A percentile compares a stretch with the other conserved stretches of the same genome.
These are phyloP conservation scores for Tillandsia leiboldiana DNA, from an alignment of 176 grass and related monocot species.

Conservation along the genomic window DNA sequence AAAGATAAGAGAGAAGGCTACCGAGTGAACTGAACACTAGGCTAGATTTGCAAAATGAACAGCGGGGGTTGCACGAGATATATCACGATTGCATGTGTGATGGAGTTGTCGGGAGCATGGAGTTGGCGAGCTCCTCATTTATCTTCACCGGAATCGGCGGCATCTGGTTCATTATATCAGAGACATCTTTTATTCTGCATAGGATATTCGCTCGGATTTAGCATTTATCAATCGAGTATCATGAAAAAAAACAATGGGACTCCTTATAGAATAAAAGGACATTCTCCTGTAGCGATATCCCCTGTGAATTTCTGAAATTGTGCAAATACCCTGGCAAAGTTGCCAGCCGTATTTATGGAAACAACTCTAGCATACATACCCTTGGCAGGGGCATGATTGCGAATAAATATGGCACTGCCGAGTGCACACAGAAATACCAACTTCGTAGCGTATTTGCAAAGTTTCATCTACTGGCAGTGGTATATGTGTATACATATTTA, in stretches of 20 bases:
- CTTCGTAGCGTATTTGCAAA: too few relatives aligned
- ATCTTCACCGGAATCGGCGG: slow-evolving; percentile 83
- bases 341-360: too few relatives aligned
- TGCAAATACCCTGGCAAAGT: too few relatives aligned
- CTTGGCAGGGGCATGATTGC: too few relatives aligned
- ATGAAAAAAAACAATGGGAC: not conserved
- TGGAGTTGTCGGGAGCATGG: slow-evolving; percentile 66
- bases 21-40: not conserved
- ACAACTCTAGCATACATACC: too few relatives aligned
- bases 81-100: slow-evolving; percentile 63
- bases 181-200: slow-evolving; percentile 82
- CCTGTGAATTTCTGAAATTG: too few relatives aligned
- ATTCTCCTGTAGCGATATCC: not conserved
- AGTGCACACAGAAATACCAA: too few relatives aligned
- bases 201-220: slow-evolving; percentile 4
- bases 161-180: slow-evolving; percentile 99
- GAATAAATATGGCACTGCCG: too few relatives aligned
- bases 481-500: not conserved
- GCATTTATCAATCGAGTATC: not conserved
- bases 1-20: not conserved
- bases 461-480: not conserved
- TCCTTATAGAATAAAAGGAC: not conserved
- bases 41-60: not conserved
- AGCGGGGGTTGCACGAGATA: not conserved
- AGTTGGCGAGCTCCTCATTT: slow-evolving; percentile 88